Evolutionary conservation across 2,329 filamentous ascomycete species (phyloP).

Genomic region (Phyllachora maydis): DNA sequence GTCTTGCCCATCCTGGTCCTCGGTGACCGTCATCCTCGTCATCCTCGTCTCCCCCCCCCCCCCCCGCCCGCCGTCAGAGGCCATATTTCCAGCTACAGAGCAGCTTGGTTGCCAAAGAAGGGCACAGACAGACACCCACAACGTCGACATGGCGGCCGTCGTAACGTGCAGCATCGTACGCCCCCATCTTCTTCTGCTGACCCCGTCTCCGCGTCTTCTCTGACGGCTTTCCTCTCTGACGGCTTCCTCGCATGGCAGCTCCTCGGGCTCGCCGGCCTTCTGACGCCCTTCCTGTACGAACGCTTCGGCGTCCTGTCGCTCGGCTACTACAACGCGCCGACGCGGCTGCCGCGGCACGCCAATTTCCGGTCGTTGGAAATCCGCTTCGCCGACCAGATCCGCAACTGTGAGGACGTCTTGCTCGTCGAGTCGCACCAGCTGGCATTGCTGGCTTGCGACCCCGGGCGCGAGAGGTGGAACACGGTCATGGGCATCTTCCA

Average conservation of each 20-base stretch:
- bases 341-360: constrained; percentile 1
- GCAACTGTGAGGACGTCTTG: constrained; percentile 18
- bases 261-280: background rate
- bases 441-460: constrained; percentile 16
- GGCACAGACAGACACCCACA: background rate
- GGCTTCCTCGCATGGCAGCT: no score
- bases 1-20: no score
- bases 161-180: background rate
- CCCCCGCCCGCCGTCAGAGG: no score
- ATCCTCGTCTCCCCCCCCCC: no score
- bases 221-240: no score
- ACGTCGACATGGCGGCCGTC: background rate
- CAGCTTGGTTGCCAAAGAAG: background rate
- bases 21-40: no score
- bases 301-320: background rate
- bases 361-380: constrained; percentile 5
- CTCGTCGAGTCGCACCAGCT: constrained; percentile 13
- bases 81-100: background rate
- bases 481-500: constrained; percentile 15
- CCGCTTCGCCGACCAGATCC: constrained; percentile 15
- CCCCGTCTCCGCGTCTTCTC: no score
- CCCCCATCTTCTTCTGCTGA: no score
- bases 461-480: constrained; percentile 17
- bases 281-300: background rate
- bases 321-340: constrained; percentile 1